Conservation (phyloP, 148 eudicot species). For the Polygonum maritimum region DNA sequence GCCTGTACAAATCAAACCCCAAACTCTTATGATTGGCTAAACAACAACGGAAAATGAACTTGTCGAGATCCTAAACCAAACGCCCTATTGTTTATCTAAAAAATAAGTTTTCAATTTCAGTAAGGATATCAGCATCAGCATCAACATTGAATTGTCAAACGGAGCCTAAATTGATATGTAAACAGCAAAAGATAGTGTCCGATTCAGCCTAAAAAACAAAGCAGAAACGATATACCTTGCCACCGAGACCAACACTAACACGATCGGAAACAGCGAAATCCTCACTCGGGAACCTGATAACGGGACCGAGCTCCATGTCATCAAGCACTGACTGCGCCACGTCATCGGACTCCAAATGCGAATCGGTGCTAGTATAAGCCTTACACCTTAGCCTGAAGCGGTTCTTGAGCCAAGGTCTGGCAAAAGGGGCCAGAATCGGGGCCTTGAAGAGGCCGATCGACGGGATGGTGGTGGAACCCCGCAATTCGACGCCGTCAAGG, state of each 20-base stretch:
- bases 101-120: no score
- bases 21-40: slow-evolving; percentile 6
- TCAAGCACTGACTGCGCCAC: slow-evolving; percentile 30
- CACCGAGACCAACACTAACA: slow-evolving; percentile 84
- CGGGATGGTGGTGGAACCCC: slow-evolving; percentile 27
- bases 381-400: slow-evolving; percentile 28
- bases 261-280: slow-evolving; percentile 64
- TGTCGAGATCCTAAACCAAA: no score
- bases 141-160: no score
- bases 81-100: no score
- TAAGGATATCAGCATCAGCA: no score
- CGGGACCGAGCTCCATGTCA: slow-evolving; percentile 60
- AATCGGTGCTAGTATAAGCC: slow-evolving; percentile 24
- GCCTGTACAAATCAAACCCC: slow-evolving; percentile 32
- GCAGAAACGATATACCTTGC: slow-evolving; percentile 47
- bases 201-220: neutral
- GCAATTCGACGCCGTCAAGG: slow-evolving; percentile 37
- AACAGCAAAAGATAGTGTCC: slow-evolving; percentile 3
- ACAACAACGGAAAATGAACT: neutral
- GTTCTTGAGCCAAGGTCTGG: slow-evolving; percentile 11
- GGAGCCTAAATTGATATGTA: neutral
- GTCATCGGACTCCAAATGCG: slow-evolving; percentile 37
- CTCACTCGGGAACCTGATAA: slow-evolving; percentile 61
- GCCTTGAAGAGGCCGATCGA: slow-evolving; percentile 30
- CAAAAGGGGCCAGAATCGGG: slow-evolving; percentile 9